These are phyloP conservation scores for Babesia ovis DNA, from an alignment of 169 alveolate species.

Conservation along the genomic window DNA sequence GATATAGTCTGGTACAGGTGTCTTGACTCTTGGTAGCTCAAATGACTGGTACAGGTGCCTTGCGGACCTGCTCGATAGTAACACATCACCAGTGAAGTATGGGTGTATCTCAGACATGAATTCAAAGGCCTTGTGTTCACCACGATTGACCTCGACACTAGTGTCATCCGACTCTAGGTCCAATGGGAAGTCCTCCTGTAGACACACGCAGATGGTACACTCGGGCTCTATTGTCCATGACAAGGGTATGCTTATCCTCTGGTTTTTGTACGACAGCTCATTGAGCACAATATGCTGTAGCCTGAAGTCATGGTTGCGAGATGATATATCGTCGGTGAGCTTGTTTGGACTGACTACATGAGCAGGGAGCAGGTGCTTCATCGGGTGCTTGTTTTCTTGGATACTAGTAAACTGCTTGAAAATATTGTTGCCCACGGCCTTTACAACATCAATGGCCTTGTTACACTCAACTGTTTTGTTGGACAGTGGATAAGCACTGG, in stretches of 20 bases:
- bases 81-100: constrained; percentile 44
- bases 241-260: constrained; percentile 39
- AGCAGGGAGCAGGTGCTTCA: constrained; percentile 33
- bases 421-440: constrained; percentile 31
- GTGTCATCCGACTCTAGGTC: neutral
- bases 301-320: neutral
- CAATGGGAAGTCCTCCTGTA: constrained; percentile 51
- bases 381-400: constrained; percentile 23
- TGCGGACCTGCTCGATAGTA: constrained; percentile 30
- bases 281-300: constrained; percentile 48
- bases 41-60: constrained; percentile 44
- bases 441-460: constrained; percentile 10
- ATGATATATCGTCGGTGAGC: neutral
- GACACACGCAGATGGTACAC: constrained; percentile 50
- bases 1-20: constrained; percentile 54
- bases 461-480: constrained; percentile 30
- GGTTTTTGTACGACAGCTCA: constrained; percentile 16
- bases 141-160: neutral
- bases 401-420: constrained; percentile 44
- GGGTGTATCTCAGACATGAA: neutral
- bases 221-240: constrained; percentile 56
- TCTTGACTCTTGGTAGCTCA: constrained; percentile 47
- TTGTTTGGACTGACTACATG: constrained; percentile 25
- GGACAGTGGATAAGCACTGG: constrained; percentile 32
- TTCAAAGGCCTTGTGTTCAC: neutral